Evolutionary conservation across 2,329 filamentous ascomycete species (phyloP), one percentile per base, ranked within the genome.

Genomic region (Pseudopyricularia javanii): DNA sequence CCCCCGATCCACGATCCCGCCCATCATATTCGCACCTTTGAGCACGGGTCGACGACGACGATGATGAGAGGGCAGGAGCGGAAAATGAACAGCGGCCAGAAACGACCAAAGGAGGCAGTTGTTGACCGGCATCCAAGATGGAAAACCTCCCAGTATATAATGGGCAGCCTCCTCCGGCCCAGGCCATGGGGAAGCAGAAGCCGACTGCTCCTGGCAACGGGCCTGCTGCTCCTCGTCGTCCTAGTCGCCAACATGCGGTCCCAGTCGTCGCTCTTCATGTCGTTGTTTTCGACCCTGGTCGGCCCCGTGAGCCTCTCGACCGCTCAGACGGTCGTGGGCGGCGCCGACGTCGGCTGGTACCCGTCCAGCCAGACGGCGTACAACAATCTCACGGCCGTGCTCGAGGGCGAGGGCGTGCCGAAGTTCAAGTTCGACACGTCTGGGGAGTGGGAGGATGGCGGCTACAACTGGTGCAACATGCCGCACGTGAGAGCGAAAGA

Each of bases 381-480:
- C 53, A 65, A 65, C 58, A 63, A 65, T 56, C 60, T 65, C 54
- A 61, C 61, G 15, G 56, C 56, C 5, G 59, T 60, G 4, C 53
- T 58, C 28, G 17, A 28, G 7, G 12, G 51, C 3, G 11, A 12
- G n/a, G 87, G 85, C 1, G 75, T 82, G 0, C 83, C 88, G 64
- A 86, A 85, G 2, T 91, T 89, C 63, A 74, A 87, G 17, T 93
- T 83, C 68, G 82, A 88, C 61, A 75, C 76, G 33, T 88, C 85
- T 1, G 58, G 68, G 1, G 68, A 73, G 52, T 62, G 66, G 1
- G 59, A 71, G 35, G 84, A 86, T 66, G 79, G 80, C 6, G 74
- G 70, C 1, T 91, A 91, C 67, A 89, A 91, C 65, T 91, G 76
- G 75, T 93, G 88, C 67, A 91, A 93, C 62, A 93, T 93, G 86